Percentiles rank a stretch among this genome's conserved stretches.
Evolutionary conservation across 1,284 basidiomycete genomes (phyloP).

Genomic region (Laetiporus sulphureus): DNA sequence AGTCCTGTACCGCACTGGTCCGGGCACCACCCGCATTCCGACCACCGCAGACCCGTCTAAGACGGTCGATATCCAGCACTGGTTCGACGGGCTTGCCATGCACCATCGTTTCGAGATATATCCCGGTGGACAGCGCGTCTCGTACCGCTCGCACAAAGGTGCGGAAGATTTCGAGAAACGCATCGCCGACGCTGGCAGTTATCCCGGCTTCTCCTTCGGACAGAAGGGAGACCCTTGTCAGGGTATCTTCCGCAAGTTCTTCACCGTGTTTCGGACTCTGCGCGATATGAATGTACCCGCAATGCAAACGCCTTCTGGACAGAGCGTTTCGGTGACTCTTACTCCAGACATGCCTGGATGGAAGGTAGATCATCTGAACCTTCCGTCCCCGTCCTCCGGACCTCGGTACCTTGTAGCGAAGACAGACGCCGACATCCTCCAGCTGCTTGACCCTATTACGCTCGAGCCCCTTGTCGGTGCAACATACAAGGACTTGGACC

Average conservation of each 20-base stretch:
- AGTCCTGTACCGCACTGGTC: slow-evolving; percentile 21
- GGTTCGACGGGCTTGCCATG: slow-evolving; percentile 22
- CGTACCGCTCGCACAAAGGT: slow-evolving; percentile 16
- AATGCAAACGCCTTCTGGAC: slow-evolving; percentile 7
- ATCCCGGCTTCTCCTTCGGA: slow-evolving; percentile 14
- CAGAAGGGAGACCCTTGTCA: slow-evolving; percentile 18
- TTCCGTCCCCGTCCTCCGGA: slow-evolving; percentile 9
- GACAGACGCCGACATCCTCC: slow-evolving; percentile 22
- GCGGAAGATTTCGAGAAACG: slow-evolving; percentile 9
- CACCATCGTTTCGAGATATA: slow-evolving; percentile 20
- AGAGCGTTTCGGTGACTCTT: slow-evolving; percentile 17
- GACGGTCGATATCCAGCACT: slow-evolving; percentile 15
- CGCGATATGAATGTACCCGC: not conserved
- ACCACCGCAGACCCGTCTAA: slow-evolving; percentile 6
- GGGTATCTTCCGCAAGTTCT: slow-evolving; percentile 20
- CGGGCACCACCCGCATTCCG: slow-evolving; percentile 17
- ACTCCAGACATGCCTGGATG: slow-evolving; percentile 19
- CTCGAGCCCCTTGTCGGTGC: slow-evolving; percentile 27
- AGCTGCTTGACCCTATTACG: slow-evolving; percentile 29
- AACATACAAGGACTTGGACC: slow-evolving; percentile 24
- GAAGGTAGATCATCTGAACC: not conserved
- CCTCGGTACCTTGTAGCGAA: slow-evolving; percentile 27
- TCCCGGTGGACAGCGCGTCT: slow-evolving; percentile 12
- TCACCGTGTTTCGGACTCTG: slow-evolving; percentile 15
- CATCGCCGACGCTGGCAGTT: slow-evolving; percentile 10